Base-by-base conservation (phyloP, 1,284 basidiomycete genomes). In the Fistulinella cinereoalba region DNA sequence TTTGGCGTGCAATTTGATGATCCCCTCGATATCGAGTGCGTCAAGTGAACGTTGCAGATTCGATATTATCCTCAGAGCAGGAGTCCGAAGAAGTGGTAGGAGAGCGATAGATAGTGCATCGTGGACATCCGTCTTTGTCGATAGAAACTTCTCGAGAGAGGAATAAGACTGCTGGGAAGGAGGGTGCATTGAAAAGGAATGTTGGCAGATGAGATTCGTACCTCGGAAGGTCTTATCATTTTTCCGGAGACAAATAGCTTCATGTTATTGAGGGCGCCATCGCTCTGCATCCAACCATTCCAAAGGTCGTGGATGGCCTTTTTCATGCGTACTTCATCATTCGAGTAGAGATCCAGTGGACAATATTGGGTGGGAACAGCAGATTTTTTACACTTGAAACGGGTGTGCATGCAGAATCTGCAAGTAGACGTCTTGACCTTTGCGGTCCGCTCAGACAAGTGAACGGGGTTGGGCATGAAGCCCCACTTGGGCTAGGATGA, bases 401-500 rank as follows among this genome's bases (percentile, higher is more conserved):
- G 74, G n/a, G 80, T 73, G 65, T 96, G 91, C 82, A 96, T 86
- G 64, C 91, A 92, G 66, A 90, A 94, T 52, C 93, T 79, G 70
- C 92, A 94, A 25, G 85, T 83, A 23, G 67, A 69, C 6, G 74
- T 74, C 72, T 96, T 97, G 58, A 82, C 70, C 1, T 60, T 50
- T 15, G 68, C 71, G 1, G 82, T 86, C 41, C 71, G 68, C 3
- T 71, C 57, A 0, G 90, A 82, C 39, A 89, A 71, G 68, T 84
- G 74, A 10, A 61, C 54, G 15, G 75, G 53, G 22, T 72, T 73
- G 6, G 93, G 92, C 24, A 96, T 67, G 67, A 97, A 96, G 3
- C 83, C 92, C 92, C 93, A 97, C 73, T 97, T 97, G 37, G 93
- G 93, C 93, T 96, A 56, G 11, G 6, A 13, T 6, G 13, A n/a